These are phyloP conservation scores for Aspergillus spinulosporus DNA, from an alignment of 2,329 filamentous ascomycete genomes.

Conservation along the genomic window DNA sequence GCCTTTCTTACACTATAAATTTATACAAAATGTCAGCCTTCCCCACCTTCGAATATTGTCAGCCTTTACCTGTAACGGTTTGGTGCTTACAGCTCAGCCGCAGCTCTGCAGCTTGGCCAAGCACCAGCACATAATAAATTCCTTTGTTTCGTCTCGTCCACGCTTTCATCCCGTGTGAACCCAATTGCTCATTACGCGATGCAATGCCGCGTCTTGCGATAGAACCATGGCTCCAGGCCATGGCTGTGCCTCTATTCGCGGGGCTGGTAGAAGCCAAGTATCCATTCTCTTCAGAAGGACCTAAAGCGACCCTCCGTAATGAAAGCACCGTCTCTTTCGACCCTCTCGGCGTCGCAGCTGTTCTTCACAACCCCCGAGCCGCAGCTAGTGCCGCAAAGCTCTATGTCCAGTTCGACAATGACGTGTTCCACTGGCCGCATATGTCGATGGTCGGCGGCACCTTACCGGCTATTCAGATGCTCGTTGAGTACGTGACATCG, in stretches of 20 bases:
- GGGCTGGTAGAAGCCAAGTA: constrained; percentile 15
- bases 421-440: constrained; percentile 34
- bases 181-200: not conserved
- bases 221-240: constrained; percentile 9
- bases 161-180: too few relatives aligned
- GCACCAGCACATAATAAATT: not conserved
- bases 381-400: constrained; percentile 32
- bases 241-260: constrained; percentile 5
- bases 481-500: constrained; percentile 33
- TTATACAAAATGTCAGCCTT: not conserved
- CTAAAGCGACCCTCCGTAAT: constrained; percentile 19
- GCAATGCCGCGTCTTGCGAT: constrained; percentile 6
- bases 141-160: not conserved
- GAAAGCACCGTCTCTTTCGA: constrained; percentile 31
- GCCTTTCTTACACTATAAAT: not conserved
- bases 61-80: not conserved
- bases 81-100: not conserved
- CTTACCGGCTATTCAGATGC: constrained; percentile 32
- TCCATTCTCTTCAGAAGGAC: constrained; percentile 15
- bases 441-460: constrained; percentile 36
- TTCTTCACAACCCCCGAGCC: constrained; percentile 34
- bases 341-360: constrained; percentile 36
- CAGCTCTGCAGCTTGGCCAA: not conserved
- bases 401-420: constrained; percentile 32
- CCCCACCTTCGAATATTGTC: not conserved